Percentiles rank a stretch among this genome's conserved stretches.
These are phyloP conservation scores for Dacryopinax spathularia DNA, from an alignment of 768 basidiomycete species.

Conservation along the genomic window DNA sequence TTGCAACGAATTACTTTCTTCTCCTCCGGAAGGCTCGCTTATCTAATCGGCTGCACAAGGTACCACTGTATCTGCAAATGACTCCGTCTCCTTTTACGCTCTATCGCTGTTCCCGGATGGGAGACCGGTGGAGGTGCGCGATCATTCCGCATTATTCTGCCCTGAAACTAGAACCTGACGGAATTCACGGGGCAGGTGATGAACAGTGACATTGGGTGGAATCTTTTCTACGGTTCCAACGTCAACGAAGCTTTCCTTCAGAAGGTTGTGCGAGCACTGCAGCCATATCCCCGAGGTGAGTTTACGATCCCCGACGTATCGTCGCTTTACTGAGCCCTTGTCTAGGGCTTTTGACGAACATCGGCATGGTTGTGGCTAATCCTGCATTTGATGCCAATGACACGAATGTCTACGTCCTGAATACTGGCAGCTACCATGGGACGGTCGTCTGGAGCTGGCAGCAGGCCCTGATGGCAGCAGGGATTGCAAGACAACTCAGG, in stretches of 20 bases:
- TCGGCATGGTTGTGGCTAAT: conserved; percentile 37
- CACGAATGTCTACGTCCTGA: conserved; percentile 27
- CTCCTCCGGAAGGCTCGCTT: conserved; percentile 5
- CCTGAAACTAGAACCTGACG: not conserved
- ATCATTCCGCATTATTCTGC: not conserved
- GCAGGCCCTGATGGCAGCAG: conserved; percentile 34
- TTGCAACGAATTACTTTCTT: not conserved
- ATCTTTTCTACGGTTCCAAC: conserved; percentile 29
- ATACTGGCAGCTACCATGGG: conserved; percentile 27
- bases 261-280: conserved; percentile 27
- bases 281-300: conserved; percentile 33
- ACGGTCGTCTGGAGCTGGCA: conserved; percentile 31
- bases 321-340: not conserved
- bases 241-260: conserved; percentile 26
- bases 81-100: conserved; percentile 28
- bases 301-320: not conserved
- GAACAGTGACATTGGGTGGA: conserved; percentile 33
- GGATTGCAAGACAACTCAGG: conserved; percentile 28
- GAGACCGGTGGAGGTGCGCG: conserved; percentile 27
- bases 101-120: conserved; percentile 29
- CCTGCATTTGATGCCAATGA: conserved; percentile 32
- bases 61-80: conserved; percentile 8
- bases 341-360: conserved; percentile 30
- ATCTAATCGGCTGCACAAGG: conserved; percentile 4
- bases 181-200: conserved; percentile 21